Base-by-base conservation (phyloP, 139 green algal species). In the Chlorokybus atmophyticus region DNA sequence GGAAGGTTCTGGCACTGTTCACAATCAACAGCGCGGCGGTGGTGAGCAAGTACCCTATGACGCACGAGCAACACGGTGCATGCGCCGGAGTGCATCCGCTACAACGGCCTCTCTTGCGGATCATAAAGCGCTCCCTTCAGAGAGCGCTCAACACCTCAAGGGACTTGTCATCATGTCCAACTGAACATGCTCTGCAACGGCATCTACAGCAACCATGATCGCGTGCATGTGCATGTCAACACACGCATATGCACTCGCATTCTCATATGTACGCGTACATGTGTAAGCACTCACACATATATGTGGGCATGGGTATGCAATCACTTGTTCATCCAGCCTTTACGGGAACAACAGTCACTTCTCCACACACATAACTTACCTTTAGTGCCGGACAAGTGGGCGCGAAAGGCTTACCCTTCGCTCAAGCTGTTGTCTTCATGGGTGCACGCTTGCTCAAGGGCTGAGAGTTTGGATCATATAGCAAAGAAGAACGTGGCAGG, bases 1-100 rank as follows among this genome's bases (percentile, higher is more conserved):
- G 29, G 14, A 73, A 76, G 41, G 24, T 71, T 31, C 67, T 41
- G 2, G 6, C 52, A 10, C 31, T 50, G 14, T 88, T 85, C 70
- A 79, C n/a, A n/a, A n/a, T n/a, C n/a, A n/a, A 88, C 51, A 52
- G 84, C 44, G 82, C 86, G 7, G 66, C 59, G 2, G 78, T 93
- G 29, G 32, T 32, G 4, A 48, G 57, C 8, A 6, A 32, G 27
- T 89, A 86, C 57, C 83, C 83, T 21, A 90, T 81, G 24, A 79
- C 57, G 1, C 87, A 93, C 77, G 52, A 79, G 48, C 74, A 93
- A 93, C 81, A 93, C 83, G 6, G 83, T 93, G 65, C 70, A 90
- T 38, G 69, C 54, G 42, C 62, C 67, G 59, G 76, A 78, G 67
- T 80, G 73, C 68, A 74, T 78, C 41, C 57, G 73, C 17, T 90